Evolutionary conservation across 2,329 filamentous ascomycete species (phyloP).

Genomic region (Aureobasidium sp.): DNA sequence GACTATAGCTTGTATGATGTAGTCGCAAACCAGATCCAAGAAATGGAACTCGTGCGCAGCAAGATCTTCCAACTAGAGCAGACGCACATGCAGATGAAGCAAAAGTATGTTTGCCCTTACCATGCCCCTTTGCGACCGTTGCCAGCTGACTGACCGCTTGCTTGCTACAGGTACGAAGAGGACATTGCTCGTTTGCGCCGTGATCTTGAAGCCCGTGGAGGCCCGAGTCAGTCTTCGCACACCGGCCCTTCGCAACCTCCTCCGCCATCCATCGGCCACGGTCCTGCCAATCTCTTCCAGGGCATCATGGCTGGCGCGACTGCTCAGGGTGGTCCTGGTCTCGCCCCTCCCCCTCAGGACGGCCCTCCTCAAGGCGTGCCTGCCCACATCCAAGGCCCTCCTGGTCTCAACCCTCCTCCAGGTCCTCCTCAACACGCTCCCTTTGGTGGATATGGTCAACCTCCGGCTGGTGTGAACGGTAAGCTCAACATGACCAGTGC

Average conservation of each 20-base stretch:
- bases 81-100: conserved; percentile 78
- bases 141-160: conserved; percentile 23
- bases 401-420: conserved; percentile 51
- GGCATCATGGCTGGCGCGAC: conserved; percentile 89
- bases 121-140: background rate
- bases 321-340: conserved; percentile 74
- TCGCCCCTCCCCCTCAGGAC: conserved; percentile 61
- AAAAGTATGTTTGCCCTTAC: conserved; percentile 62
- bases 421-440: conserved; percentile 60
- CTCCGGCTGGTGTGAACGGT: conserved; percentile 59
- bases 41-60: conserved; percentile 88
- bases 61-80: conserved; percentile 94
- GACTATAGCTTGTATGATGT: conserved; percentile 21
- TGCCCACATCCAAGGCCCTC: conserved; percentile 64
- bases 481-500: conserved; percentile 24
- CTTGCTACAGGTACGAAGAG: conserved; percentile 73
- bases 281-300: conserved; percentile 83
- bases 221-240: conserved; percentile 58
- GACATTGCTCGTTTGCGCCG: conserved; percentile 79
- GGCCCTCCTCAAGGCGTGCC: conserved; percentile 53
- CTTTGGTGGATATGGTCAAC: conserved; percentile 57
- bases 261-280: conserved; percentile 78
- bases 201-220: conserved; percentile 70
- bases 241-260: conserved; percentile 75
- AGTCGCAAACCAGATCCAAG: conserved; percentile 87